These are phyloP conservation scores for Cercophora newfieldiana DNA, from an alignment of 495 filamentous ascomycete genomes.

Conservation along the genomic window DNA sequence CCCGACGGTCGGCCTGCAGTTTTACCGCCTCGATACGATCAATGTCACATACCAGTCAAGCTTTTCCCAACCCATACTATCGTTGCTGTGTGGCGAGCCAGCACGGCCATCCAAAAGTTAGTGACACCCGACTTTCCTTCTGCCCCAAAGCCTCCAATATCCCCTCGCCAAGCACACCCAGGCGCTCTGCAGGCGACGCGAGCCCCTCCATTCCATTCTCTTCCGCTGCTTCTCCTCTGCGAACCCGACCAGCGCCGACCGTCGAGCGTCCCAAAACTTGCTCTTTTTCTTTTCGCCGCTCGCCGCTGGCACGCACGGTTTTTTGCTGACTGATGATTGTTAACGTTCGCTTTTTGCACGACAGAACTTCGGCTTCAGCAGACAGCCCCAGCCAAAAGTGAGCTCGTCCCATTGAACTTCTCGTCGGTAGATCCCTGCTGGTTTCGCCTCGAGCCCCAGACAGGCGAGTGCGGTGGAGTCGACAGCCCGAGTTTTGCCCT, in stretches of 20 bases:
- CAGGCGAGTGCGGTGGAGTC: constrained; percentile 26
- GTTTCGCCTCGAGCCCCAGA: constrained; percentile 25
- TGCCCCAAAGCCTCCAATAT: neutral
- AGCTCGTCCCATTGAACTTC: constrained; percentile 27
- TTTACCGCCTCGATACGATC: constrained; percentile 29
- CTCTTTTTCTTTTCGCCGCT: neutral
- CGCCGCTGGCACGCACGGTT: neutral
- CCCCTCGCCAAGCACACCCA: neutral
- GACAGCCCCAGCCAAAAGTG: constrained; percentile 25
- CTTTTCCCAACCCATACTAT: constrained; percentile 26
- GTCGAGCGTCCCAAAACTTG: neutral
- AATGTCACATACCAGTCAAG: constrained; percentile 30
- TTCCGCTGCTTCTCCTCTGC: neutral
- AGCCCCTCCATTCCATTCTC: constrained; percentile 2
- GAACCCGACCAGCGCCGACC: neutral
- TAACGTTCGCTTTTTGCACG: neutral
- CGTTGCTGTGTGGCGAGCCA: constrained; percentile 28
- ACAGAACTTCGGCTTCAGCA: constrained; percentile 26
- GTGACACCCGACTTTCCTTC: constrained; percentile 9
- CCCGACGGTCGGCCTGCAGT: constrained; percentile 17
- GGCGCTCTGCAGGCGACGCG: neutral
- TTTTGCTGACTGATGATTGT: constrained; percentile 25
- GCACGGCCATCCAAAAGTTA: constrained; percentile 25
- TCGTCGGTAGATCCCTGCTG: constrained; percentile 31
- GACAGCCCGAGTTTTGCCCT: constrained; percentile 11